phyloP scores from a whole-genome alignment of 2,329 filamentous ascomycete species.

The Diaporthe citrichinensis region DNA sequence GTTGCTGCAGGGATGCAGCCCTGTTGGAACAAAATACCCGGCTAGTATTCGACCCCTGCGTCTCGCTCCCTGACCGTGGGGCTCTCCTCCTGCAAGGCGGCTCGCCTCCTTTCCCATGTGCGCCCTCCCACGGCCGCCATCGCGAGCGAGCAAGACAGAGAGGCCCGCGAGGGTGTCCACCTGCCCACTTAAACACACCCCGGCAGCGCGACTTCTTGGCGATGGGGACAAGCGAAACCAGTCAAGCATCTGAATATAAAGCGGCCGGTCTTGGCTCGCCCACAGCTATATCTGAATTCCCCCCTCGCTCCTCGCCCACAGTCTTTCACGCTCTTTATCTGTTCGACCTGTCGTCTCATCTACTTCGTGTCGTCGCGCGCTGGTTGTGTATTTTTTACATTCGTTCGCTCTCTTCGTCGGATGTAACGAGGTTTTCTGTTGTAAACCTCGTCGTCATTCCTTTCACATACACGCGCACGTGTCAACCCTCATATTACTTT shows the following conservation, averaged over 20 bases:
- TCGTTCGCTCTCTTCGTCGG: constrained; percentile 36
- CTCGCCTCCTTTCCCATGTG: constrained; percentile 36
- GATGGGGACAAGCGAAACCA: constrained; percentile 35
- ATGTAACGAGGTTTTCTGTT: constrained; percentile 20
- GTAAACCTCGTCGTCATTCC: constrained; percentile 37
- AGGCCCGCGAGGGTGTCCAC: constrained; percentile 21
- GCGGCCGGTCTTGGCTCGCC: constrained; percentile 28
- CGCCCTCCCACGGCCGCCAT: constrained; percentile 22
- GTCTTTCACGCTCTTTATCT: constrained; percentile 1
- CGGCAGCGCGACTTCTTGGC: constrained; percentile 35
- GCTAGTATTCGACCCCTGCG: constrained; percentile 27
- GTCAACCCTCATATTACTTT: constrained; percentile 2
- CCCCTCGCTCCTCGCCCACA: constrained; percentile 22
- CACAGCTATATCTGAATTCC: constrained; percentile 32
- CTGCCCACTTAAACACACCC: constrained; percentile 26
- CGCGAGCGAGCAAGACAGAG: background rate
- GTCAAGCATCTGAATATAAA: constrained; percentile 30
- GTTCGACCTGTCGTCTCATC: constrained; percentile 33
- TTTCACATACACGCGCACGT: constrained; percentile 34
- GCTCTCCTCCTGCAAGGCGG: constrained; percentile 27
- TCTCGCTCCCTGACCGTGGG: constrained; percentile 36
- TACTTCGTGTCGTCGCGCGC: constrained; percentile 31
- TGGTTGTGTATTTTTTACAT: constrained; percentile 39
- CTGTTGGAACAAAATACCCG: constrained; percentile 1
- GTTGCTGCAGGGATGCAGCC: constrained; percentile 25